Conservation (phyloP, 2,329 filamentous ascomycete species). For the Apiospora marii region DNA sequence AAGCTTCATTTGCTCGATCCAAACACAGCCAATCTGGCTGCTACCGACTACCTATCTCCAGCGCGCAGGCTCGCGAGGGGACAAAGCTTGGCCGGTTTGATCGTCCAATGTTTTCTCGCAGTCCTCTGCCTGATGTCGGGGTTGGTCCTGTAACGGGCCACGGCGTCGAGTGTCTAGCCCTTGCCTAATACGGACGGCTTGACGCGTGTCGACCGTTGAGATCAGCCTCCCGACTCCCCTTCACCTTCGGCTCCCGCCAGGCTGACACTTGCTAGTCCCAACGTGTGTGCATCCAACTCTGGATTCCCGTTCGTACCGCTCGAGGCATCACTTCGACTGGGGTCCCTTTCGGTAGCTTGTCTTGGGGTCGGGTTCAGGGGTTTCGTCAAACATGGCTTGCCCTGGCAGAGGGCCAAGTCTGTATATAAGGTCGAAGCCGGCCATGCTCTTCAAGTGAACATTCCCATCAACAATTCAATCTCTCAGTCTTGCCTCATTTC, state of each 20-base stretch:
- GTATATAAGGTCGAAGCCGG: constrained; percentile 29
- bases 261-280: background rate
- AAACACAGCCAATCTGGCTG: background rate
- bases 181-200: constrained; percentile 24
- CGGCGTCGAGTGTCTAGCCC: constrained; percentile 20
- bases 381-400: background rate
- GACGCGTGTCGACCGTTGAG: constrained; percentile 14
- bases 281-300: background rate
- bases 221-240: background rate
- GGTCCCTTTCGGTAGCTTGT: background rate
- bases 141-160: constrained; percentile 23
- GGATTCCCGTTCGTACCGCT: background rate
- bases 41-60: background rate
- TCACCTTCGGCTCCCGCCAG: background rate
- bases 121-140: background rate
- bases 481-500: constrained; percentile 33
- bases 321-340: background rate
- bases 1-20: constrained; percentile 25
- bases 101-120: background rate
- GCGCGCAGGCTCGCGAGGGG: background rate
- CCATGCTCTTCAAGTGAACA: constrained; percentile 37
- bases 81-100: constrained; percentile 25
- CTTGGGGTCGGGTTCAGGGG: constrained; percentile 1
- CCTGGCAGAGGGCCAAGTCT: constrained; percentile 1
- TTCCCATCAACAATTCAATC: constrained; percentile 32